phyloP scores from a whole-genome alignment of 345 rosid species.

The Populus tremula region DNA sequence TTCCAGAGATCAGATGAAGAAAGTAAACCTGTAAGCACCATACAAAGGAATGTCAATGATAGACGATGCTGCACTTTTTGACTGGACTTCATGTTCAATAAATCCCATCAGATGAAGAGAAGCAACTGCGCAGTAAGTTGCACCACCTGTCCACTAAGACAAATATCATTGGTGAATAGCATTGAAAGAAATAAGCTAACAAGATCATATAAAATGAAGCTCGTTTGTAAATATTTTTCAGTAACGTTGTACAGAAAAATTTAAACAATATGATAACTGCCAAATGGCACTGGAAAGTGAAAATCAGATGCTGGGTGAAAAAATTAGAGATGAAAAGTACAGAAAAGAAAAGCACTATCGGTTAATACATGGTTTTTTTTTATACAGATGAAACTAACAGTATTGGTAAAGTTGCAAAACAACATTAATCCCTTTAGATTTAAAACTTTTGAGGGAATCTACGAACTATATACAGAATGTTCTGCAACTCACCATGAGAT shows the following conservation, averaged over 20 bases:
- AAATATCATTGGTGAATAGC: constrained; percentile 35
- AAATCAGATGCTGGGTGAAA: background rate
- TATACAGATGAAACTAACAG: background rate
- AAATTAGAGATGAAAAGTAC: background rate
- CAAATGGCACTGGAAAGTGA: too few species aligned
- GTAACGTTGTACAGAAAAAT: background rate
- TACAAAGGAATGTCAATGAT: constrained; percentile 42
- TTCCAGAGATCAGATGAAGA: constrained; percentile 11
- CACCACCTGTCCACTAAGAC: constrained; percentile 86
- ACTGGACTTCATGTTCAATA: constrained; percentile 59
- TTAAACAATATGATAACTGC: background rate
- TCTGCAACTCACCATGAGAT: constrained; percentile 83
- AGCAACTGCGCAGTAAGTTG: constrained; percentile 87
- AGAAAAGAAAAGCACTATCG: background rate
- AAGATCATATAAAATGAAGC: background rate
- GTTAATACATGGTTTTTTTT: background rate
- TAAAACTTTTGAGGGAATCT: background rate
- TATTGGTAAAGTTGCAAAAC: background rate
- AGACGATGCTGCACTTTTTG: constrained; percentile 41
- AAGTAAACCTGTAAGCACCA: constrained; percentile 72
- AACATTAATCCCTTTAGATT: background rate
- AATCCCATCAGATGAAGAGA: constrained; percentile 83
- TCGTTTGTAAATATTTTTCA: background rate
- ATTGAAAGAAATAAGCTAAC: constrained; percentile 11
- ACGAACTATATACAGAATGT: background rate